Evolutionary conservation across 2,329 filamentous ascomycete genomes (phyloP).

Genomic region (Scytalidium lignicola): DNA sequence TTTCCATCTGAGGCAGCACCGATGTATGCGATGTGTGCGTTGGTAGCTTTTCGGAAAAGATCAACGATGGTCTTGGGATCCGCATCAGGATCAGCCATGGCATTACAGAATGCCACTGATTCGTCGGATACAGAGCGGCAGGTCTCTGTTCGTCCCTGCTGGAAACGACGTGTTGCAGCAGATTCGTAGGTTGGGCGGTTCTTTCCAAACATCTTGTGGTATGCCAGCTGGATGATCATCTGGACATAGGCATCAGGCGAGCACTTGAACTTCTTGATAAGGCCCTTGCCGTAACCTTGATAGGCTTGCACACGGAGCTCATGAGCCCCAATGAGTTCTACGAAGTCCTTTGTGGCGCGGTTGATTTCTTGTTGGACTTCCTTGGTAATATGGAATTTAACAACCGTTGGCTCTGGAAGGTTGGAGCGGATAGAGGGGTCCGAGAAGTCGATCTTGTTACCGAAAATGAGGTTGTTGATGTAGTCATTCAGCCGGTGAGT

Average conservation of each 20-base stretch:
- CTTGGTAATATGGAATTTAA: conserved; percentile 74
- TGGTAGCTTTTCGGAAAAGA: conserved; percentile 76
- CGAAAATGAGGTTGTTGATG: conserved; percentile 85
- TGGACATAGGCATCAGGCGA: conserved; percentile 96
- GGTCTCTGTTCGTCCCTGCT: conserved; percentile 93
- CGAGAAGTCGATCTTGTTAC: conserved; percentile 88
- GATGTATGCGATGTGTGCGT: conserved; percentile 86
- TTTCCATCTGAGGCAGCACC: conserved; percentile 82
- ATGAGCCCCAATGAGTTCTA: conserved; percentile 75
- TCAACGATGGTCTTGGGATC: conserved; percentile 62
- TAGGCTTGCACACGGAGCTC: conserved; percentile 92
- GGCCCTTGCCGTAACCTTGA: conserved; percentile 93
- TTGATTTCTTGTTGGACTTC: conserved; percentile 74
- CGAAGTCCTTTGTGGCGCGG: conserved; percentile 73
- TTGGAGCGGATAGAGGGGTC: conserved; percentile 72
- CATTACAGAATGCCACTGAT: conserved; percentile 80
- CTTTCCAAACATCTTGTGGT: conserved; percentile 98
- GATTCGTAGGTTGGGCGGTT: conserved; percentile 98
- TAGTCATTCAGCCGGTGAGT: conserved; percentile 97
- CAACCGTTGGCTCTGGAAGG: conserved; percentile 71
- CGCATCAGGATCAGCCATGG: conserved; percentile 68
- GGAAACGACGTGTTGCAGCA: conserved; percentile 89
- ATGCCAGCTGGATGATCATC: conserved; percentile 97
- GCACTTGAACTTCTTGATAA: conserved; percentile 99
- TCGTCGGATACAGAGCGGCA: conserved; percentile 90